These are phyloP conservation scores for Metschnikowia anglica DNA, from an alignment of 805 yeast species.

Conservation along the genomic window DNA sequence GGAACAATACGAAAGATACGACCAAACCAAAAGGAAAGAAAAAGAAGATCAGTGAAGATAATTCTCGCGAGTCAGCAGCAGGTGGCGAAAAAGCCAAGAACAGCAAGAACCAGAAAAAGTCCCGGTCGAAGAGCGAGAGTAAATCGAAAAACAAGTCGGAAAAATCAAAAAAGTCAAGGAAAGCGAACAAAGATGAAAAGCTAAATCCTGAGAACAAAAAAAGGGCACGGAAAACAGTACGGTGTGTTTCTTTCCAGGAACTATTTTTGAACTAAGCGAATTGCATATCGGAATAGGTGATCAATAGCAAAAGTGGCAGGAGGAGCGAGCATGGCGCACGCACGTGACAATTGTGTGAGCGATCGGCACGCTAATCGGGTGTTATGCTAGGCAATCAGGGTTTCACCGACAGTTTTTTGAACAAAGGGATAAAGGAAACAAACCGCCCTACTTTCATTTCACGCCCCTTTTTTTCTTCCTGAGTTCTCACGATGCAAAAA, in stretches of 20 bases:
- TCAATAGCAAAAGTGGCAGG: background rate
- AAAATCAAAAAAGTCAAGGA: background rate
- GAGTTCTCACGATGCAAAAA: slow-evolving; percentile 14
- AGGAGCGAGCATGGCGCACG: slow-evolving; percentile 3
- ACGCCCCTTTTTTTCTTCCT: background rate
- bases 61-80: too few relatives aligned
- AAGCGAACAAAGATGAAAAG: background rate
- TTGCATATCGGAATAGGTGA: background rate
- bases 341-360: slow-evolving; percentile 5
- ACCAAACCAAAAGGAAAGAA: too few relatives aligned
- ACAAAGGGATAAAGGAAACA: too few relatives aligned
- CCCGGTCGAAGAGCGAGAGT: too few relatives aligned
- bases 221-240: slow-evolving; percentile 7
- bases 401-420: too few relatives aligned
- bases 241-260: slow-evolving; percentile 14
- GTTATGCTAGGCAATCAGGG: slow-evolving; percentile 3
- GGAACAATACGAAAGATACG: too few relatives aligned
- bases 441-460: too few relatives aligned
- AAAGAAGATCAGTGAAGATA: too few relatives aligned
- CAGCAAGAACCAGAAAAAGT: too few relatives aligned
- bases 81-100: too few relatives aligned
- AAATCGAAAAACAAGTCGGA: slow-evolving; percentile 1
- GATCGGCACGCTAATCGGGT: slow-evolving; percentile 3
- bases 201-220: background rate
- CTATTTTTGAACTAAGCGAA: slow-evolving; percentile 1